Percentiles rank a stretch among this genome's conserved stretches.
Evolutionary conservation across 2,329 filamentous ascomycete genomes (phyloP).

Genomic region (Chrysoporthe cubensis): DNA sequence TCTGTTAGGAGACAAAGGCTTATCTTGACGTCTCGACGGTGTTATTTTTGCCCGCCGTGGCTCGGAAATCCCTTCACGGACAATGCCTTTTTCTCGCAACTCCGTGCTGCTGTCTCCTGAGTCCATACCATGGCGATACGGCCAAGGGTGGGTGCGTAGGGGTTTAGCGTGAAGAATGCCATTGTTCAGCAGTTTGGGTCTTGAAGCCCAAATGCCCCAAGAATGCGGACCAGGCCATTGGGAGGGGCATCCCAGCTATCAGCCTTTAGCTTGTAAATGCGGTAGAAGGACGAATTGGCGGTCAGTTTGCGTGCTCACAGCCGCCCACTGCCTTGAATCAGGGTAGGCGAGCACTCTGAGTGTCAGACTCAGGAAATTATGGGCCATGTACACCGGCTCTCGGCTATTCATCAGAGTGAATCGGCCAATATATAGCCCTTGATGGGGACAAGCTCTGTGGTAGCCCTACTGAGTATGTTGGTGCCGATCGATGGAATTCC

Average conservation of each 20-base stretch:
- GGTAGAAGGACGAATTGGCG: constrained; percentile 49
- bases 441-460: constrained; percentile 19
- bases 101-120: not conserved
- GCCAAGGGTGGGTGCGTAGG: not conserved
- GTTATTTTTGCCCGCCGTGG: constrained; percentile 4
- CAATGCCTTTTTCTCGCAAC: not conserved
- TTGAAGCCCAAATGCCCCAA: constrained; percentile 7
- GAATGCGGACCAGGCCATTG: not conserved
- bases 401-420: constrained; percentile 1
- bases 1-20: constrained; percentile 36
- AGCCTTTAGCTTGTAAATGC: constrained; percentile 22
- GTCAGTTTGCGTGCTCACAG: constrained; percentile 45
- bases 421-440: not conserved
- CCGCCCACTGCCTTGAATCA: constrained; percentile 32
- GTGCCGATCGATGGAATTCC: constrained; percentile 11
- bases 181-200: not conserved
- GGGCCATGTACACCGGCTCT: not conserved
- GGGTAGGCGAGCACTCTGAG: constrained; percentile 27
- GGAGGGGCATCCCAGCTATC: constrained; percentile 5
- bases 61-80: not conserved
- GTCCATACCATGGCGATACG: not conserved
- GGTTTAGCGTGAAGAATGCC: constrained; percentile 3
- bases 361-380: constrained; percentile 29
- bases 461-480: constrained; percentile 7
- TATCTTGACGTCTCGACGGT: constrained; percentile 30